These are phyloP conservation scores for Chenopodium berlandieri DNA, from an alignment of 148 eudicot genomes.

Conservation along the genomic window DNA sequence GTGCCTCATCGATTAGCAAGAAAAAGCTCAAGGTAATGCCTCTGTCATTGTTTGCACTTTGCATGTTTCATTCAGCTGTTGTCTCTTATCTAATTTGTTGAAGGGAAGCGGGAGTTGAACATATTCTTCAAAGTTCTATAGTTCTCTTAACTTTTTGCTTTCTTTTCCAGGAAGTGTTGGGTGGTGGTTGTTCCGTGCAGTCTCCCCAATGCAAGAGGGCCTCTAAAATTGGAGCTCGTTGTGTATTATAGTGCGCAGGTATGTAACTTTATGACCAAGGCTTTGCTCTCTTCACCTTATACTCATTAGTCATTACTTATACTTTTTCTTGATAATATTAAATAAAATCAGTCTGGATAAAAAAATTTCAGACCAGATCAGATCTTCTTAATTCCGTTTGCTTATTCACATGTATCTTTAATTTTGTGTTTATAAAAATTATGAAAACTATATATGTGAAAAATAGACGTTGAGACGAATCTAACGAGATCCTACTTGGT, in stretches of 20 bases:
- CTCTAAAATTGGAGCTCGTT: constrained; percentile 44
- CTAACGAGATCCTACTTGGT: too few species aligned
- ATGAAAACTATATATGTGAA: too few species aligned
- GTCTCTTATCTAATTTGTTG: not conserved
- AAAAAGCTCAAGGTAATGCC: constrained; percentile 46
- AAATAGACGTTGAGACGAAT: too few species aligned
- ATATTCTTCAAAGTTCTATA: not conserved
- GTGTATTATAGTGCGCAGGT: constrained; percentile 49
- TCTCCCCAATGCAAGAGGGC: constrained; percentile 32
- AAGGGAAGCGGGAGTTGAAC: not conserved
- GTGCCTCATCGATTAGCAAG: constrained; percentile 51
- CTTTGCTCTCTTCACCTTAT: not conserved
- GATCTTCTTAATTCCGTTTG: too few species aligned
- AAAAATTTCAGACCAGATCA: too few species aligned
- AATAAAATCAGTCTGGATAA: too few species aligned
- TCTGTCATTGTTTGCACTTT: constrained; percentile 11
- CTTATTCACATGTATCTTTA: too few species aligned
- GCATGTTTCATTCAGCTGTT: not conserved
- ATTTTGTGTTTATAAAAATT: too few species aligned
- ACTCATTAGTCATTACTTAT: too few species aligned
- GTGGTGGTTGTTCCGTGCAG: constrained; percentile 49
- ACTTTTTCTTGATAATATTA: too few species aligned
- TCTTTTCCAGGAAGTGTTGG: constrained; percentile 46
- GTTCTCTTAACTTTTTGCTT: constrained; percentile 1
- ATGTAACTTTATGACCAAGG: not conserved